Base-by-base conservation (phyloP, 2,329 filamentous ascomycete genomes). In the Aspergillus arachidicola region DNA sequence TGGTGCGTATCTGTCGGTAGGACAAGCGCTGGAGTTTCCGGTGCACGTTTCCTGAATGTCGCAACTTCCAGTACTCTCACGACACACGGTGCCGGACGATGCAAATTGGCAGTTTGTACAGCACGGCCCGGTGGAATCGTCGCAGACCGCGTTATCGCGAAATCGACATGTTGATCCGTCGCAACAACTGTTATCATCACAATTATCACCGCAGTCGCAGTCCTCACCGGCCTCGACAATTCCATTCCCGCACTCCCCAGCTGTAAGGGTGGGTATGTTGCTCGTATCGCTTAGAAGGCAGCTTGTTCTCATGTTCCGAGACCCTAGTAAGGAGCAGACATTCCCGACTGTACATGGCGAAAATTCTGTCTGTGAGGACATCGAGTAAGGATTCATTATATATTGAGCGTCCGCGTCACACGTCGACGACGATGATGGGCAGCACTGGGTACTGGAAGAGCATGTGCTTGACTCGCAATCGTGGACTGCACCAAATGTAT, bases 181-280 rank as follows among this genome's bases (percentile, higher is more conserved):
- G 19, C 69, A 72, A 60, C 69, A 72, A 2, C 19, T 4, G 41
- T 63, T 65, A 3, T 60, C 62, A 30, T 60, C 57, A 23, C 69
- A 71, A 5, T 80, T 76, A 5, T 81, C 79, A 59, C 94, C 94
- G 73, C 94, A 97, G 78, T 97, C 94, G 77, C 94, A 97, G 50
- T 97, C 90, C 78, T 97, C 94, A 64, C 91, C 93, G 9, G 85
- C 80, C 78, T 97, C 94, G 53, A 97, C 93, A 66, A 97, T 96
- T 58, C 94, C 94, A 78, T 97, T 97, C 58, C 94, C 94, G 78
- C 94, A 97, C 32, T 66, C 51, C 0, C 64, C 59, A 4, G 57
- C 41, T 1, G 65, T 64, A 5, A 74, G 92, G 87, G 70, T 89
- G 89, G 61, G 59, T 1, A 62, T 57, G 9, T 63, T 58, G 10